Percentiles rank a stretch among this genome's conserved stretches.
phyloP scores from a whole-genome alignment of 2,329 filamentous ascomycete genomes.

The Graphilbum fragrans region DNA sequence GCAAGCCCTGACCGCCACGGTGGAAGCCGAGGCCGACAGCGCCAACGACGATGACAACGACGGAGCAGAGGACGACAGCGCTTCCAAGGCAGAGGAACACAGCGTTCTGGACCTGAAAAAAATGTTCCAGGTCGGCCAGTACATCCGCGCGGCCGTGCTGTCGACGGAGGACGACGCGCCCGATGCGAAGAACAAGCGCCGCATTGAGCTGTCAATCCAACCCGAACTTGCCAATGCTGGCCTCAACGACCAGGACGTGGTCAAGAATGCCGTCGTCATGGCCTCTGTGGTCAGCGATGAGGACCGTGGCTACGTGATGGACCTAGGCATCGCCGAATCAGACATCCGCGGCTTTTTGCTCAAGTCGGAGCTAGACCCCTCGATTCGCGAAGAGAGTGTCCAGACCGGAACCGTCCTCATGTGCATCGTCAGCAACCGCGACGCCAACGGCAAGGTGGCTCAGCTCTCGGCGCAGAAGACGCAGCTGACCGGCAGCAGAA shows the following conservation, averaged over 20 bases:
- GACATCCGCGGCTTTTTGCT: slow-evolving; percentile 73
- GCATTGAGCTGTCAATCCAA: slow-evolving; percentile 77
- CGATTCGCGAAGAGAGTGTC: slow-evolving; percentile 48
- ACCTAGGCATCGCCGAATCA: slow-evolving; percentile 61
- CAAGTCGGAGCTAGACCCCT: slow-evolving; percentile 64
- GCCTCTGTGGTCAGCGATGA: slow-evolving; percentile 85
- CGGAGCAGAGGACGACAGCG: slow-evolving; percentile 24
- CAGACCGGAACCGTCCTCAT: slow-evolving; percentile 78
- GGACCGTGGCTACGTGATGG: slow-evolving; percentile 91
- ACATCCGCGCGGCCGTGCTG: slow-evolving; percentile 70
- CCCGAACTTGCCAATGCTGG: slow-evolving; percentile 69
- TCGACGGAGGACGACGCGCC: slow-evolving; percentile 58
- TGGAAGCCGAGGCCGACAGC: slow-evolving; percentile 55
- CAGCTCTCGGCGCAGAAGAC: slow-evolving; percentile 69
- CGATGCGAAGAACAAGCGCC: slow-evolving; percentile 56
- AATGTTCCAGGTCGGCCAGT: slow-evolving; percentile 76
- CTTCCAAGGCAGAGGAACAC: background rate
- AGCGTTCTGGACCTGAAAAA: slow-evolving; percentile 51
- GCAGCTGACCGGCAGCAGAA: slow-evolving; percentile 54
- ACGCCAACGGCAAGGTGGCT: slow-evolving; percentile 67
- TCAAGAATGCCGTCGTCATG: slow-evolving; percentile 69
- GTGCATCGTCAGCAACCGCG: slow-evolving; percentile 66
- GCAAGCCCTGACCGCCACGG: slow-evolving; percentile 58
- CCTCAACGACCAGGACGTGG: slow-evolving; percentile 59
- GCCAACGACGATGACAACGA: slow-evolving; percentile 41